Percentiles rank a stretch among this genome's conserved stretches.
These are phyloP conservation scores for Trichomonas tenax DNA, from an alignment of 208 protist genomes.

Conservation along the genomic window DNA sequence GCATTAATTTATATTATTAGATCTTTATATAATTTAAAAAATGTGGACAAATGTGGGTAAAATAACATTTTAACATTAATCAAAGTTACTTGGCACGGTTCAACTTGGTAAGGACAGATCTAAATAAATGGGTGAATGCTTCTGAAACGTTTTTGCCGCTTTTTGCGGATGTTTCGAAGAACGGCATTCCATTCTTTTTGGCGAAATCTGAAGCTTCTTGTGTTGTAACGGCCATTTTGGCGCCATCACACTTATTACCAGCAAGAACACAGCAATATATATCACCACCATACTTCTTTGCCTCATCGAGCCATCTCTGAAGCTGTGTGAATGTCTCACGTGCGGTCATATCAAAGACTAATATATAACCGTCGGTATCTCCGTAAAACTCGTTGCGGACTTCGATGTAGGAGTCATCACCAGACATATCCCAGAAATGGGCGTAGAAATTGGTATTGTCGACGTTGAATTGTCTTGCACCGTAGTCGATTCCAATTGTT, in stretches of 20 bases:
- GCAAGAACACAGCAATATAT: background rate
- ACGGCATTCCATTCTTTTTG: background rate
- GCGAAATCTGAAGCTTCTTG: background rate
- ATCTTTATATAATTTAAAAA: no score
- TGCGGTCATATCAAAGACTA: constrained; percentile 16
- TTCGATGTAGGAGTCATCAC: constrained; percentile 62
- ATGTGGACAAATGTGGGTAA: background rate
- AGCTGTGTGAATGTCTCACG: background rate
- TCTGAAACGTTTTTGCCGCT: background rate
- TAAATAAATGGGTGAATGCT: background rate
- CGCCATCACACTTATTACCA: background rate
- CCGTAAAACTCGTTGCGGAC: constrained; percentile 85
- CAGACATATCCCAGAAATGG: constrained; percentile 85
- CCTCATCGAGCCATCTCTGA: background rate
- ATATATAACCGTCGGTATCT: constrained; percentile 61
- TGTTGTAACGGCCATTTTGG: background rate
- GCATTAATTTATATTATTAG: no score
- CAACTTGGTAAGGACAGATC: background rate
- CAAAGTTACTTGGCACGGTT: background rate
- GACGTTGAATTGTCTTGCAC: constrained; percentile 61
- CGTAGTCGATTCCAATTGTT: constrained; percentile 90
- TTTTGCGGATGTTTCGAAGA: background rate
- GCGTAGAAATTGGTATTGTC: constrained; percentile 46
- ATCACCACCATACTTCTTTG: background rate
- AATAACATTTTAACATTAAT: background rate